Evolutionary conservation across 2,329 filamentous ascomycete genomes (phyloP), one percentile per base, ranked within the genome.

Genomic region (Parastagonospora nodorum): DNA sequence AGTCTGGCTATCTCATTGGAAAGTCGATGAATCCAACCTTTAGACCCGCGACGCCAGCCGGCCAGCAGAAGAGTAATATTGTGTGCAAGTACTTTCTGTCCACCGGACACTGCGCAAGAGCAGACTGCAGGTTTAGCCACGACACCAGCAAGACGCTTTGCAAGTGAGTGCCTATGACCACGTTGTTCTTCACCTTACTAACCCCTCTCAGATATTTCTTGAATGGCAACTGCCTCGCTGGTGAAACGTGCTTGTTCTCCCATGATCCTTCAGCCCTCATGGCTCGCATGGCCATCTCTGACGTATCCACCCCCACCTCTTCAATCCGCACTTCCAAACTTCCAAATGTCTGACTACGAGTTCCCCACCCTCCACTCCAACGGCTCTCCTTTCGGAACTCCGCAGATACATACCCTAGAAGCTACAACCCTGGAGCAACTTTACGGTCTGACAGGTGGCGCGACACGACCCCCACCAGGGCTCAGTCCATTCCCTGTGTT

Each of bases 11-110:
- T 37, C 74, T 96, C 14, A 90, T 97, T 52, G 94, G 94, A 45
- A 97, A 97, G 71, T 95, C 91, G 14, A 90, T 96, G 80, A 85
- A 85, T 36, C 84, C 89, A 10, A 82, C 85, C 14, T 84, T 80
- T 39, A 80, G 92, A 31, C 90, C 92, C 12, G 79, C 83, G 8
- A 96, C 92, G 0, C 92, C 93, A 2, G 84, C 85, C 19, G 84
- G 85, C 19, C 87, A 89, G 67, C 83, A 88, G 63, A 93, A 92
- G 73, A 91, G 89, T 57, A 88, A 91, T 24, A 88, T 97, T 33
- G 90, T 97, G 36, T 99, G 94, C 83, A 96, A 96, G 75, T 99
- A 97, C 74, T 97, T 92, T 80, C 80, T 99, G 57, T 93, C 92
- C 8, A 95, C 89, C 7, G 94, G 94, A n/a, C 90, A 94, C 74